Evolutionary conservation across 2,329 filamentous ascomycete genomes (phyloP), one percentile per base, ranked within the genome.

Genomic region (Cordyceps pruinosa): DNA sequence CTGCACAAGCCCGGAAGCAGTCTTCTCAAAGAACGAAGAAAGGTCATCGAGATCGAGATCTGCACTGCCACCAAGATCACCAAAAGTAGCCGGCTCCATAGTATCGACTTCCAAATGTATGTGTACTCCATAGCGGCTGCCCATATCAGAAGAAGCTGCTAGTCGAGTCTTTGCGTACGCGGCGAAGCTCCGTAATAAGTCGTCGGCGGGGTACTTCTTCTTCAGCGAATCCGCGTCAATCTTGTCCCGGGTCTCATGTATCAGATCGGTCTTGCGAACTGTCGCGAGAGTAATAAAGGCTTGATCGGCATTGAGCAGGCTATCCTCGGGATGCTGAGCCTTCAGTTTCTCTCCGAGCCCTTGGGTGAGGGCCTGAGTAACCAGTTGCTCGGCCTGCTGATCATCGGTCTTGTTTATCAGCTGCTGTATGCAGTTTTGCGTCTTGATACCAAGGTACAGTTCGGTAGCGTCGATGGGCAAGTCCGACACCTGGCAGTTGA

Each of bases 281-380:
- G 69, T 66, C 7, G 72, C 65, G 12, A 68, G 66, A 5, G 66
- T 62, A 9, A 73, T 61, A 28, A 75, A 68, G 9, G 65, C 66
- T 44, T 68, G 65, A 55, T 74, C 72, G 26, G 71, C 66, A 61
- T 71, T 61, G 59, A 65, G 71, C 19, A 71, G 60, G 53, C 69
- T 67, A 23, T 64, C 60, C 17, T 65, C 66, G 3, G 66, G 66
- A 49, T 70, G 69, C 34, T 70, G 64, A 21, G 64, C 63, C 12
- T 66, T 73, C 47, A 80, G 63, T 45, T 72, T 71, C 12, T 75
- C 74, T 26, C 86, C 77, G 2, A 88, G 69, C 5, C 86, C 74
- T 9, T 77, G 72, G 7, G 79, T 75, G 35, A 89, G 76, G 3
- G 82, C 75, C 54, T 83, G 78, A 12, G 78, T 77, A 17, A 86